Percentiles rank a stretch among this genome's conserved stretches.
phyloP scores from a whole-genome alignment of 306 rosid genomes.

The Coriaria nepalensis region DNA sequence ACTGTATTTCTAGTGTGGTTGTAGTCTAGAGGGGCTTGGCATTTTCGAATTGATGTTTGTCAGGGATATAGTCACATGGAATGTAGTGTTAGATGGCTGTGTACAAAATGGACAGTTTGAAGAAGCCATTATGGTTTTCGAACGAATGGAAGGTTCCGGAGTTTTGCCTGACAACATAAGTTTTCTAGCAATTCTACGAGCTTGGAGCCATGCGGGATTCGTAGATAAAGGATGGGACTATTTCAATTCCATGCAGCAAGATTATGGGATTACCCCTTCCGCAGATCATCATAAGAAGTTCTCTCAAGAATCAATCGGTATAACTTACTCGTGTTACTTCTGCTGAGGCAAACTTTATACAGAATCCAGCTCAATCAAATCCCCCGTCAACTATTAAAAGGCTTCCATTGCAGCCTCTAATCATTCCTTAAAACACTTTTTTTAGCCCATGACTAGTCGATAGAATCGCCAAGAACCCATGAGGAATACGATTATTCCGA shows the following conservation, averaged over 20 bases:
- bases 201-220: conserved; percentile 26
- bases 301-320: too few relatives aligned
- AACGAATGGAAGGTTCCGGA: conserved; percentile 17
- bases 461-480: not conserved
- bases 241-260: conserved; percentile 20
- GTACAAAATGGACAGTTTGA: conserved; percentile 18
- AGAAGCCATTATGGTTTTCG: conserved; percentile 19
- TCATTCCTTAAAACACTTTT: too few relatives aligned
- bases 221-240: conserved; percentile 15
- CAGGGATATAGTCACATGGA: conserved; percentile 22
- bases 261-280: conserved; percentile 17
- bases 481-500: conserved; percentile 24
- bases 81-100: conserved; percentile 24
- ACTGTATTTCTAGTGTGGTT: conserved; percentile 29
- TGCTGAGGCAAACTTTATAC: too few relatives aligned
- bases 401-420: too few relatives aligned
- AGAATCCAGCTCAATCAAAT: too few relatives aligned
- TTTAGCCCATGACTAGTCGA: too few relatives aligned
- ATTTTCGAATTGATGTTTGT: conserved; percentile 18
- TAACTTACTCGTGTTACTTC: too few relatives aligned
- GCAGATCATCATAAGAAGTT: conserved; percentile 13
- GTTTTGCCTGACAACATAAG: conserved; percentile 15
- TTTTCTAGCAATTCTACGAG: conserved; percentile 18
- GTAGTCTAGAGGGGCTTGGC: conserved; percentile 15
- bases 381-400: too few relatives aligned